phyloP scores from a whole-genome alignment of 495 filamentous ascomycete species.

The Aspergillus avenaceus region DNA sequence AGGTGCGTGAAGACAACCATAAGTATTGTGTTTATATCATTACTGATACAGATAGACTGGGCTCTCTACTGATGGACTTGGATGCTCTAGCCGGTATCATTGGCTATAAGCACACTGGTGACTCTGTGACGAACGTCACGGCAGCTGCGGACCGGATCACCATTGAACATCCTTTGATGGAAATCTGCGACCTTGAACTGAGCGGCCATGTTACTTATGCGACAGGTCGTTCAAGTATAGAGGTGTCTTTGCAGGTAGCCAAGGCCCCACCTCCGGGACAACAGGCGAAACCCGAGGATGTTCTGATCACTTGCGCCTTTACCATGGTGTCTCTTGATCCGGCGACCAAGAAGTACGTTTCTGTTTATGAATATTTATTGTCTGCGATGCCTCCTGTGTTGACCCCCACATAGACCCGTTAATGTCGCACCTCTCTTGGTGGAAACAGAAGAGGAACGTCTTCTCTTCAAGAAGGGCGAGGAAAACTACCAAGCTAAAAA shows the following conservation, averaged over 20 bases:
- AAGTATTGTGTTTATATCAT: neutral
- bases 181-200: slow-evolving; percentile 77
- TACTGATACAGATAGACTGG: slow-evolving; percentile 43
- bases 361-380: too few species aligned
- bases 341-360: slow-evolving; percentile 61
- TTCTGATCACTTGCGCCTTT: slow-evolving; percentile 75
- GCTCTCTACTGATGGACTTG: slow-evolving; percentile 75
- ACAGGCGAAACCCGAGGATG: slow-evolving; percentile 58
- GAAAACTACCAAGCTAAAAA: slow-evolving; percentile 74
- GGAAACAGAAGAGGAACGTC: slow-evolving; percentile 69
- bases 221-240: slow-evolving; percentile 76
- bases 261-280: slow-evolving; percentile 57
- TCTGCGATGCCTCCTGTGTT: too few species aligned
- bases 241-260: slow-evolving; percentile 72
- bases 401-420: slow-evolving; percentile 40
- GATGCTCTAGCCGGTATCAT: slow-evolving; percentile 78
- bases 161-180: slow-evolving; percentile 66
- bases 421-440: slow-evolving; percentile 54
- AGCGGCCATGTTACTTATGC: slow-evolving; percentile 79
- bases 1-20: slow-evolving; percentile 32
- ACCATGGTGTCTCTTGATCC: slow-evolving; percentile 83
- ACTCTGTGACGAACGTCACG: slow-evolving; percentile 72
- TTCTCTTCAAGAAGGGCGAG: slow-evolving; percentile 64
- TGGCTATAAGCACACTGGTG: slow-evolving; percentile 79
- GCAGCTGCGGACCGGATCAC: slow-evolving; percentile 78